These are phyloP conservation scores for Lasiosphaeris hirsuta DNA, from an alignment of 495 filamentous ascomycete species.

Conservation along the genomic window DNA sequence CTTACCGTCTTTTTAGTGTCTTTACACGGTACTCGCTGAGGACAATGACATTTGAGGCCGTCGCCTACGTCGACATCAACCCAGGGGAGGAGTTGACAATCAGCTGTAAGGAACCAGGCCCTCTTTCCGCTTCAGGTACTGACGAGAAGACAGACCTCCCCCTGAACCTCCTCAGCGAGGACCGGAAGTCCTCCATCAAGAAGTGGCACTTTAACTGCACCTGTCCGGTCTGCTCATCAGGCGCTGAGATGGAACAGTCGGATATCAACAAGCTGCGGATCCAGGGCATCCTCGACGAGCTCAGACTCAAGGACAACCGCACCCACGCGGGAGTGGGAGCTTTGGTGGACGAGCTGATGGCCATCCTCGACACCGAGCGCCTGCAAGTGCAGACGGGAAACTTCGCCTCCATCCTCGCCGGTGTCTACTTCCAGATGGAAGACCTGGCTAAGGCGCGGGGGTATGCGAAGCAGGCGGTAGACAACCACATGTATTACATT, in stretches of 20 bases:
- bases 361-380: background rate
- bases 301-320: background rate
- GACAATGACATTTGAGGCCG: slow-evolving; percentile 8
- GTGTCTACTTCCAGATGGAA: slow-evolving; percentile 2
- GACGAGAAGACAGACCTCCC: slow-evolving; percentile 2
- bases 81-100: slow-evolving; percentile 3
- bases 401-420: slow-evolving; percentile 2
- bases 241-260: background rate
- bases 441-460: background rate
- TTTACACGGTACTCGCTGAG: background rate
- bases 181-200: slow-evolving; percentile 2
- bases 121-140: background rate
- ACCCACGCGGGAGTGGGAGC: background rate
- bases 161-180: slow-evolving; percentile 9
- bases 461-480: background rate
- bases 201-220: slow-evolving; percentile 11
- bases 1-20: background rate
- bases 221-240: slow-evolving; percentile 5
- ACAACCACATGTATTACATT: slow-evolving; percentile 1
- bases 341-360: background rate
- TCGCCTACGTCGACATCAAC: slow-evolving; percentile 5
- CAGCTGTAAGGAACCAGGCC: background rate
- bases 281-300: slow-evolving; percentile 6
- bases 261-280: slow-evolving; percentile 7
- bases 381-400: background rate